Percentiles rank a stretch among this genome's conserved stretches.
Evolutionary conservation across 495 filamentous ascomycete genomes (phyloP).

Genomic region (Aspergillus nidulans): DNA sequence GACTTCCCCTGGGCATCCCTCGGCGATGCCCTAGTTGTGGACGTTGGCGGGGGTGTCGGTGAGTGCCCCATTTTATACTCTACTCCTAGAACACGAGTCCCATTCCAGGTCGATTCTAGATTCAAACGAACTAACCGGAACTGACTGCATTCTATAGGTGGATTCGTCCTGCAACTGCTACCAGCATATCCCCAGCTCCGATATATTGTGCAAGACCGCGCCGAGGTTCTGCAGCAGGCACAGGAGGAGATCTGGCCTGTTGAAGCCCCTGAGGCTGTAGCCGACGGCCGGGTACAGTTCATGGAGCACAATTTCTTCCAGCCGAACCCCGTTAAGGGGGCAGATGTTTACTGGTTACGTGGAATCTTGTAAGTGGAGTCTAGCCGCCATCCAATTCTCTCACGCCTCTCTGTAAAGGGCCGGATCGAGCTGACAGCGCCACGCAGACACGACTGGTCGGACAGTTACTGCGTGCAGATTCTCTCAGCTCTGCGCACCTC

Average conservation of each 20-base stretch:
- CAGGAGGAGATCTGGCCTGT: conserved; percentile 7
- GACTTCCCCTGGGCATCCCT: conserved; percentile 33
- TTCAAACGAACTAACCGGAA: too few species aligned
- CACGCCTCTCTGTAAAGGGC: too few species aligned
- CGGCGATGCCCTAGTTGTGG: conserved; percentile 30
- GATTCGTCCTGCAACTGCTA: conserved; percentile 6
- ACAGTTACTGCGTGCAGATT: conserved; percentile 37
- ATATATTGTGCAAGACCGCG: conserved; percentile 38
- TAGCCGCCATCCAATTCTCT: too few species aligned
- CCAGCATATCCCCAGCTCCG: conserved; percentile 21
- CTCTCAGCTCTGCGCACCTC: conserved; percentile 21
- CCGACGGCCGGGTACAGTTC: conserved; percentile 25
- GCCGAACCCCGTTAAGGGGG: conserved; percentile 31
- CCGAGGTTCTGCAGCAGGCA: conserved; percentile 25
- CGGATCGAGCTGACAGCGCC: neutral
- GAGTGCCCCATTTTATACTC: neutral
- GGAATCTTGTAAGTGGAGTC: conserved; percentile 23
- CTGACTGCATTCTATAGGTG: conserved; percentile 20
- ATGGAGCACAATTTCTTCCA: conserved; percentile 39
- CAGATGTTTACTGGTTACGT: conserved; percentile 40
- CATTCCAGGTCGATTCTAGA: too few species aligned
- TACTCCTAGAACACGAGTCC: neutral
- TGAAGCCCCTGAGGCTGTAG: neutral
- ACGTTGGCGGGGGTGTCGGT: conserved; percentile 36
- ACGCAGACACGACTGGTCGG: conserved; percentile 32